Percentiles rank a stretch among this genome's conserved stretches.
Conservation (phyloP, 2,329 filamentous ascomycete genomes). For the Karstenula rhodostoma region DNA sequence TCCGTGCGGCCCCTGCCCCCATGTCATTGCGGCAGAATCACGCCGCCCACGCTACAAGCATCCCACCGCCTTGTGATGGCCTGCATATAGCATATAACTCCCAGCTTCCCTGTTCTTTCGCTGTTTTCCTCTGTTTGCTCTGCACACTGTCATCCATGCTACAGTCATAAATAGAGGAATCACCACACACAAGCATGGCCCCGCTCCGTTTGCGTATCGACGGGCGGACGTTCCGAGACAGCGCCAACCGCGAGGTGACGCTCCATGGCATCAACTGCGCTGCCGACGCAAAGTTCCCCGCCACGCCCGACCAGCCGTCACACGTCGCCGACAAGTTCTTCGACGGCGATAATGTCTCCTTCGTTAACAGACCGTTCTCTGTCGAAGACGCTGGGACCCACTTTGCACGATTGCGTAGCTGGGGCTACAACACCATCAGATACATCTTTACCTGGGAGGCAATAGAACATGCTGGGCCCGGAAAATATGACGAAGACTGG, state of each 20-base stretch:
- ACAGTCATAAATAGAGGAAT: slow-evolving; percentile 1
- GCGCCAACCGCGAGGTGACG: slow-evolving; percentile 81
- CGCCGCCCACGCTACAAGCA: slow-evolving; percentile 4
- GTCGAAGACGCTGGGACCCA: slow-evolving; percentile 84
- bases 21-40: slow-evolving; percentile 6
- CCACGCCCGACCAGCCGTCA: slow-evolving; percentile 80
- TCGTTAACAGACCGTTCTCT: slow-evolving; percentile 84
- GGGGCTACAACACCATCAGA: slow-evolving; percentile 94
- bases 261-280: slow-evolving; percentile 94
- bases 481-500: slow-evolving; percentile 92
- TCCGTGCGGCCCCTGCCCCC: slow-evolving; percentile 4
- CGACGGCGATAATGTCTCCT: slow-evolving; percentile 89
- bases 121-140: background rate
- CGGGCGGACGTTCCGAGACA: slow-evolving; percentile 83
- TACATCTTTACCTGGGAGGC: slow-evolving; percentile 99
- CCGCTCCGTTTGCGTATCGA: slow-evolving; percentile 82
- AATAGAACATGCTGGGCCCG: slow-evolving; percentile 91
- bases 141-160: slow-evolving; percentile 8
- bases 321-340: slow-evolving; percentile 83
- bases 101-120: slow-evolving; percentile 11
- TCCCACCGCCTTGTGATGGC: slow-evolving; percentile 6
- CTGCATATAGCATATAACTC: slow-evolving; percentile 4
- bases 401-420: slow-evolving; percentile 84
- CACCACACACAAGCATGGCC: slow-evolving; percentile 64
- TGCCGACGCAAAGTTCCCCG: slow-evolving; percentile 88